Conservation (phyloP, 805 yeast species). For the Wickerhamomyces strasburgensis region DNA sequence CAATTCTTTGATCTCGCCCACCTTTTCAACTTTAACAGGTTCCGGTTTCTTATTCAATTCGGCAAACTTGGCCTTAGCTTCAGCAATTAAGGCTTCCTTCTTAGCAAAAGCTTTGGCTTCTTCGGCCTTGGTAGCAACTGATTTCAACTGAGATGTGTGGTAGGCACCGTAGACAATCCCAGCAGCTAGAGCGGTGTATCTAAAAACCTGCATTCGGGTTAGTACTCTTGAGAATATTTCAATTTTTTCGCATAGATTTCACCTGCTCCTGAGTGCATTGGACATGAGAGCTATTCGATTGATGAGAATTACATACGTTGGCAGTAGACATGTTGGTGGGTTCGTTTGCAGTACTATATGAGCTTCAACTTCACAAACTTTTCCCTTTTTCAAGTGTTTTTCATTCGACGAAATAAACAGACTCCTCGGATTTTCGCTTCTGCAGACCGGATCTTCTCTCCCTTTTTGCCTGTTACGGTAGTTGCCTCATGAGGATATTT, state of each 20-base stretch:
- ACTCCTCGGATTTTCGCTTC: not conserved
- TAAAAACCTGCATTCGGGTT: slow-evolving; percentile 52
- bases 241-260: no score
- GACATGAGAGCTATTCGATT: not conserved
- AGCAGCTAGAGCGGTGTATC: slow-evolving; percentile 87
- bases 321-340: slow-evolving; percentile 37
- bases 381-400: not conserved
- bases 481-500: not conserved
- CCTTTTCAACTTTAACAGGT: slow-evolving; percentile 21
- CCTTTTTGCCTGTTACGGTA: no score
- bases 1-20: slow-evolving; percentile 39
- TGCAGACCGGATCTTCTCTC: not conserved
- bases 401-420: not conserved
- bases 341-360: not conserved
- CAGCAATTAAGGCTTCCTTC: slow-evolving; percentile 70
- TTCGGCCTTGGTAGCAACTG: slow-evolving; percentile 52
- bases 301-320: slow-evolving; percentile 33
- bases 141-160: slow-evolving; percentile 68
- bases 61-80: slow-evolving; percentile 88
- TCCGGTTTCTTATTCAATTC: slow-evolving; percentile 49
- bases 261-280: not conserved
- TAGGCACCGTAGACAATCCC: slow-evolving; percentile 87
- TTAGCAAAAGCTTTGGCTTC: slow-evolving; percentile 55
- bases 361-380: not conserved
- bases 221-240: not conserved